Evolutionary conservation across 1,284 basidiomycete genomes (phyloP).

Genomic region (Apiotrichum domesticum): DNA sequence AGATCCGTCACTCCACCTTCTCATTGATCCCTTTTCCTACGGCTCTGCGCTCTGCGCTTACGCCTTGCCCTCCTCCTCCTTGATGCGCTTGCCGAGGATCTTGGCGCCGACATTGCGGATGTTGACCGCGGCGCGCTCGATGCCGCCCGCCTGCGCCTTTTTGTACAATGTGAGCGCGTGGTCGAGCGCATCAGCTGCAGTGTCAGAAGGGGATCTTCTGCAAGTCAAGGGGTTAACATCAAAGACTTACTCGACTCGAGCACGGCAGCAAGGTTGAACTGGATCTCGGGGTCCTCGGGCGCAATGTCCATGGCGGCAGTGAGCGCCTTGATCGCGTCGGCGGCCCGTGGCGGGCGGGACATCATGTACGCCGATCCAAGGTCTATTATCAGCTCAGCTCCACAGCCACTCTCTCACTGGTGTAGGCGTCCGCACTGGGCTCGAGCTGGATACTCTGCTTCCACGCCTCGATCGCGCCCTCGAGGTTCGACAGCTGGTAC

Average conservation of each 20-base stretch:
- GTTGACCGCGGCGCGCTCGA: constrained; percentile 45
- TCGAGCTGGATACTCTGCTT: constrained; percentile 75
- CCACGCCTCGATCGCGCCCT: constrained; percentile 78
- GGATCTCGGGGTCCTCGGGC: constrained; percentile 89
- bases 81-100: constrained; percentile 26
- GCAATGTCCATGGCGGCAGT: constrained; percentile 77
- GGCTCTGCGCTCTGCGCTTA: background rate
- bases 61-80: constrained; percentile 9
- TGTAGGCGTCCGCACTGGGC: constrained; percentile 86
- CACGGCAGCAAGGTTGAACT: constrained; percentile 73
- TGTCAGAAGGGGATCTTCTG: too few species aligned
- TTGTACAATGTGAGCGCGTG: constrained; percentile 42
- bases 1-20: too few species aligned
- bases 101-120: constrained; percentile 44
- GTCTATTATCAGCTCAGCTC: constrained; percentile 52
- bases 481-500: constrained; percentile 56
- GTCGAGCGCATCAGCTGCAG: constrained; percentile 40
- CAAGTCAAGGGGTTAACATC: too few species aligned
- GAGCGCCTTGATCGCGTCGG: constrained; percentile 82
- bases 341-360: constrained; percentile 73
- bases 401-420: constrained; percentile 54
- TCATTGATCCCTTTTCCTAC: too few species aligned
- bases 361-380: constrained; percentile 91
- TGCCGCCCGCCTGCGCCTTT: constrained; percentile 40
- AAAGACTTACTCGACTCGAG: constrained; percentile 42